Base-by-base conservation (phyloP, 345 rosid species). In the Psidium guajava region DNA sequence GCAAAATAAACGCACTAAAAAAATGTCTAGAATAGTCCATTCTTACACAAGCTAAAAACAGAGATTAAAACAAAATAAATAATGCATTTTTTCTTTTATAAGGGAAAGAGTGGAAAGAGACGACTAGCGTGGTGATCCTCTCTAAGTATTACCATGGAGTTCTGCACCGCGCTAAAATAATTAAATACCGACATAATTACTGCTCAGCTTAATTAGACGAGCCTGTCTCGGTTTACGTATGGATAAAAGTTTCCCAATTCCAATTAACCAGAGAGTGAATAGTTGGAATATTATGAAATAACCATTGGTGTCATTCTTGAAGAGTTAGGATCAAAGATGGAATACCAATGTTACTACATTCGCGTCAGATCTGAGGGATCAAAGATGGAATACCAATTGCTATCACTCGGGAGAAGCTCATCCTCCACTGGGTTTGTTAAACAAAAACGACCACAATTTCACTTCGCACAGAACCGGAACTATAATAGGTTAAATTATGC, bases 121-220 rank as follows among this genome's bases (percentile, higher is more conserved):
- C 8, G 0, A 27, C n/a, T n/a, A 58, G 18, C 1, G 4, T 0
- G 2, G 27, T 59, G 9, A 59, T 32, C 36, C 18, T 27, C 1
- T 59, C 13, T 36, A 16, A 27, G 36, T 58, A 58, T 58, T n/a
- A 58, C n/a, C 69, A 58, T n/a, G 73, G 21, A 59, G 0, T 27
- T 27, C 5, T 27, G 28, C 40, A 27, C 32, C 8, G 36, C 8
- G 20, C 32, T 8, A 59, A 59, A 27, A 59, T 59, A 59, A 27
- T 59, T 59, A 27, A 59, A 14, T 59, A 59, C 36, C 28, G 27
- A 6, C 10, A 59, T 14, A 59, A 59, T 20, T 59, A 14, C 20
- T 14, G 73, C 73, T 59, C 21, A 61, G 3, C 28, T 61, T 61
- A n/a, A n/a, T n/a, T n/a, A 61, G 10, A 61, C 42, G 16, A 28